A percentile compares a stretch with the other conserved stretches of the same genome.
Evolutionary conservation across 805 yeast genomes (phyloP).

Genomic region (Cyberlindnera xylosilytica): DNA sequence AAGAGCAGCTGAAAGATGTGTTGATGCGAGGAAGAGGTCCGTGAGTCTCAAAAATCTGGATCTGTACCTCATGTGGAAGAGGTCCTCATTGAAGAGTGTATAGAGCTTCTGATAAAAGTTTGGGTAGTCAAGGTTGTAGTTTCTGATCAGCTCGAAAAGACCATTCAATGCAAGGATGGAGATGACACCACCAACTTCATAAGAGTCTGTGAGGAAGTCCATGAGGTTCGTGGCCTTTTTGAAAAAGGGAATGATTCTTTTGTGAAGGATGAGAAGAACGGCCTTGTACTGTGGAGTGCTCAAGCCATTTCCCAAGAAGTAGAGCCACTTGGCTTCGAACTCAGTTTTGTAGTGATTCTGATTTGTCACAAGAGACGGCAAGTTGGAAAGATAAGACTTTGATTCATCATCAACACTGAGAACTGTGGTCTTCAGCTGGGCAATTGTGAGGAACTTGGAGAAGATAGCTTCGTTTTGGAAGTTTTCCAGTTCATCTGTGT

Average conservation of each 20-base stretch:
- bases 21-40: constrained; percentile 80
- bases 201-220: constrained; percentile 92
- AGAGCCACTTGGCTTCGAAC: constrained; percentile 69
- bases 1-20: constrained; percentile 79
- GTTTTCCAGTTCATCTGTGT: constrained; percentile 21
- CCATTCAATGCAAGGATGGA: constrained; percentile 85
- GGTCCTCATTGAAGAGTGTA: constrained; percentile 68
- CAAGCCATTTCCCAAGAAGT: constrained; percentile 46
- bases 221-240: constrained; percentile 76
- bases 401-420: constrained; percentile 35
- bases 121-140: constrained; percentile 86
- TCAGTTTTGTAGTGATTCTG: constrained; percentile 51
- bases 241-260: constrained; percentile 78
- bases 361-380: constrained; percentile 44
- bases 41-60: constrained; percentile 85
- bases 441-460: constrained; percentile 37
- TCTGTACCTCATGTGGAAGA: constrained; percentile 76
- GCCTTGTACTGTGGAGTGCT: constrained; percentile 61
- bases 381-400: constrained; percentile 38
- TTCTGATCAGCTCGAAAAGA: constrained; percentile 77
- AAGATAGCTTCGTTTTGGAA: constrained; percentile 18
- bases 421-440: constrained; percentile 33
- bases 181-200: constrained; percentile 56
- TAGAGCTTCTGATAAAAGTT: constrained; percentile 82
- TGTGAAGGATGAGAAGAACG: constrained; percentile 69